phyloP scores from a whole-genome alignment of 2,329 filamentous ascomycete genomes.

The Diplodia intermedia region DNA sequence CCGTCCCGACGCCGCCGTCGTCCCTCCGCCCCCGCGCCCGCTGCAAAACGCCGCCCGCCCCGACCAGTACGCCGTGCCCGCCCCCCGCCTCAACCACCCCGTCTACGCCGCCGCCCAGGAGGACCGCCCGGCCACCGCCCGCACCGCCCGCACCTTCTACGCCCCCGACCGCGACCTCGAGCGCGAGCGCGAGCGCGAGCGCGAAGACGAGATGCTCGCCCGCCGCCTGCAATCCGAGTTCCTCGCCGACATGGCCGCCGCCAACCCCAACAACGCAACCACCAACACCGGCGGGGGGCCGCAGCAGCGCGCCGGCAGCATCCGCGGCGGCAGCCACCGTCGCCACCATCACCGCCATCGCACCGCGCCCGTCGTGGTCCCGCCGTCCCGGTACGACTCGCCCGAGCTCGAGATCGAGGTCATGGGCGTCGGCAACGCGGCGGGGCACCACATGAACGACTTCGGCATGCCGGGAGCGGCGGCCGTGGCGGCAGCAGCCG shows the following conservation, averaged over 20 bases:
- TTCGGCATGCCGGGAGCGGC: constrained; percentile 45
- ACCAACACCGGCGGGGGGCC: too few species aligned
- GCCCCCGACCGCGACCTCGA: constrained; percentile 41
- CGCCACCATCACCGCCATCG: constrained; percentile 12
- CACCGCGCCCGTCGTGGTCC: background rate
- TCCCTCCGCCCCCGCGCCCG: constrained; percentile 41
- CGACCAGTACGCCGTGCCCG: constrained; percentile 46
- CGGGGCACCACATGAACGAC: constrained; percentile 67
- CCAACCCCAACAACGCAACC: constrained; percentile 17
- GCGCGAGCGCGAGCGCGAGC: constrained; percentile 46
- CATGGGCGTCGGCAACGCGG: constrained; percentile 60
- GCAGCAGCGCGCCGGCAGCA: constrained; percentile 38
- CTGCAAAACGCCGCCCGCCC: constrained; percentile 27
- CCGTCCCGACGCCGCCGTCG: constrained; percentile 41
- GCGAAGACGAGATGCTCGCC: constrained; percentile 58
- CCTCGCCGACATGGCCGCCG: constrained; percentile 36
- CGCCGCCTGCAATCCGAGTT: constrained; percentile 59
- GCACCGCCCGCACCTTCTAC: constrained; percentile 40
- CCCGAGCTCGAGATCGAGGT: constrained; percentile 49
- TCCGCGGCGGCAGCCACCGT: constrained; percentile 37
- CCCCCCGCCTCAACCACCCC: constrained; percentile 36
- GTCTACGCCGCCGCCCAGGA: constrained; percentile 39
- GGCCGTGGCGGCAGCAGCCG: constrained; percentile 49
- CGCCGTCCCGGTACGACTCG: constrained; percentile 2
- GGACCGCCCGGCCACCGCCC: constrained; percentile 38